A percentile compares a stretch with the other conserved stretches of the same genome.
Evolutionary conservation across 371 early-diverging fungal species (phyloP).

Genomic region (Saksenaea oblongispora): DNA sequence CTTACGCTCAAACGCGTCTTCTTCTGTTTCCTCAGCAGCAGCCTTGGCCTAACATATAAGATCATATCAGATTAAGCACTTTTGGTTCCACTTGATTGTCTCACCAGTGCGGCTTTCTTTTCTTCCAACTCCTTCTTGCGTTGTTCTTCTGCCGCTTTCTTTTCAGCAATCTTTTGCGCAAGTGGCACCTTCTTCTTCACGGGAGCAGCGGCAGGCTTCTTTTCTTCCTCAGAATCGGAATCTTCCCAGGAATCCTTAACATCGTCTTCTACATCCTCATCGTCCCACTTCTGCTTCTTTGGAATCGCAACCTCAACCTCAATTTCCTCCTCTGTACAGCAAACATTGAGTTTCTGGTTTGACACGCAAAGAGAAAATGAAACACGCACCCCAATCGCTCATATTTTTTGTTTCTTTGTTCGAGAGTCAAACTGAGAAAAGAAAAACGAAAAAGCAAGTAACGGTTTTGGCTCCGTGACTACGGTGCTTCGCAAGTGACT

Average conservation of each 20-base stretch:
- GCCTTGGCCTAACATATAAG: conserved; percentile 25
- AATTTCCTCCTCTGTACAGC: conserved; percentile 32
- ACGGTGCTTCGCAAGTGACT: background rate
- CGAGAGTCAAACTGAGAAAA: background rate
- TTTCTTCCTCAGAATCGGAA: conserved; percentile 67
- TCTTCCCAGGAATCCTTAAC: conserved; percentile 79
- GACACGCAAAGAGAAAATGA: background rate
- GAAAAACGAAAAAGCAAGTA: background rate
- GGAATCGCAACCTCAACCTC: conserved; percentile 41
- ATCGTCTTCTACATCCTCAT: conserved; percentile 82
- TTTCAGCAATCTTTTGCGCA: conserved; percentile 77
- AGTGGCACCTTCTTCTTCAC: conserved; percentile 76
- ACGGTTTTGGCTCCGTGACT: background rate
- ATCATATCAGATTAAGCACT: background rate
- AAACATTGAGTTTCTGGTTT: background rate
- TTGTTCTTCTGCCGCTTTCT: conserved; percentile 73
- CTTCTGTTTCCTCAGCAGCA: conserved; percentile 58
- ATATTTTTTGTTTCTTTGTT: background rate
- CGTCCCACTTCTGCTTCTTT: conserved; percentile 76
- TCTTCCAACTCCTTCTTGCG: conserved; percentile 59
- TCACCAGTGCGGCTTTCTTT: conserved; percentile 51
- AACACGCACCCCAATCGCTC: conserved; percentile 1
- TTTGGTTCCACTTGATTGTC: background rate
- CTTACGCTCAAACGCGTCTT: conserved; percentile 64
- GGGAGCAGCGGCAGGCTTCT: conserved; percentile 27